Percentiles rank a stretch among this genome's conserved stretches.
These are phyloP conservation scores for Heimioporus retisporus DNA, from an alignment of 1,284 basidiomycete species.

Conservation along the genomic window DNA sequence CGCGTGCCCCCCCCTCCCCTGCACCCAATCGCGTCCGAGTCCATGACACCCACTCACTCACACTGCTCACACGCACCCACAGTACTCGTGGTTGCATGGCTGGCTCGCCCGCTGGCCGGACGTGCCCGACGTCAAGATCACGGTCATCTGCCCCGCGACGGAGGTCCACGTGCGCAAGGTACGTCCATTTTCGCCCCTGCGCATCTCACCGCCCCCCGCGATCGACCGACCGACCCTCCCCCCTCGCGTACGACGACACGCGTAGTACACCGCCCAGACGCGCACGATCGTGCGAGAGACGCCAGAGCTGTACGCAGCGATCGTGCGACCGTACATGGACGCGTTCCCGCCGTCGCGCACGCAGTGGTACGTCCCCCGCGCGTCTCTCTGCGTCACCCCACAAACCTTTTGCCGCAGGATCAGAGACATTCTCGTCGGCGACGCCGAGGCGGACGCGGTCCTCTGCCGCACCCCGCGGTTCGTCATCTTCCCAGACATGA, in stretches of 20 bases:
- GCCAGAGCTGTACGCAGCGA: conserved; percentile 72
- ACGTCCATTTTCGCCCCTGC: not conserved
- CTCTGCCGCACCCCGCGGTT: conserved; percentile 53
- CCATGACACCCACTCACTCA: not conserved
- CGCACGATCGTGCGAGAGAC: conserved; percentile 85
- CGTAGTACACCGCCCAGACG: conserved; percentile 84
- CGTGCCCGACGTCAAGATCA: conserved; percentile 67
- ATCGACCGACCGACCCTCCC: no score
- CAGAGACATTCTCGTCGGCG: conserved; percentile 85
- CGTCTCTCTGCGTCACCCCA: no score
- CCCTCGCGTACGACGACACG: no score
- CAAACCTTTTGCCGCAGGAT: conserved; percentile 66
- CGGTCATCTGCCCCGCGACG: conserved; percentile 85
- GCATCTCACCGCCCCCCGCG: no score
- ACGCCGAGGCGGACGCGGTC: conserved; percentile 75
- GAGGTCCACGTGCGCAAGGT: conserved; percentile 85
- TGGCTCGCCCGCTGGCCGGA: conserved; percentile 45
- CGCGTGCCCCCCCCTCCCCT: no score
- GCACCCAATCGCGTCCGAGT: no score
- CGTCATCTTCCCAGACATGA: conserved; percentile 91
- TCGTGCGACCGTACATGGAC: conserved; percentile 85
- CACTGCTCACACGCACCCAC: not conserved
- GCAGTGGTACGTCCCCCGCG: conserved; percentile 69
- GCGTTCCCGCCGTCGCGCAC: conserved; percentile 80
- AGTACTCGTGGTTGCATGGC: conserved; percentile 58